Base-by-base conservation (phyloP, 169 alveolate species). In the Fabrea salina region DNA sequence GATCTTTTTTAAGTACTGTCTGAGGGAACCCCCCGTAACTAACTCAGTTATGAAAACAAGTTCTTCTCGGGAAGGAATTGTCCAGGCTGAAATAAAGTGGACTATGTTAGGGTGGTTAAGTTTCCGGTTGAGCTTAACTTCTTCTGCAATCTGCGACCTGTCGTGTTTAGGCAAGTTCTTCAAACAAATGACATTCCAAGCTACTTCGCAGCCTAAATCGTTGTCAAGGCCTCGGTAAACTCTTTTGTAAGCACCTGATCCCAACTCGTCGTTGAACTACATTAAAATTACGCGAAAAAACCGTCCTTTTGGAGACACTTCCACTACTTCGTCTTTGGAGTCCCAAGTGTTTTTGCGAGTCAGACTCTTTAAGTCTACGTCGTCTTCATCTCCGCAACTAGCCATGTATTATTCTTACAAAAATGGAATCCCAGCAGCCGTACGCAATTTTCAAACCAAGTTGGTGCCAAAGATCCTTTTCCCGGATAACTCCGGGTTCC, bases 231-330 rank as follows among this genome's bases (percentile, higher is more conserved):
- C 96, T 57, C 87, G 75, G 68, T 78, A 91, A 3, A 91, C 91
- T 32, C 85, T 72, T 84, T 93, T 93, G 77, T 86, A 92, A 4
- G 96, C 92, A 13, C 97, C 97, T 35, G 87, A 71, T 5, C 97
- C 97, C 37, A 93, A 84, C 72, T 84, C 85, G 64, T 93, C 96
- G 64, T 89, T 89, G 57, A 83, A 83, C 89, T 83, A 35, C 40
- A 32, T 27, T 8, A 57, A 41, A 54, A 75, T 44, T 44, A 44
- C 53, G 11, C 53, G 53, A 16, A 11, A 44, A 44, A 44, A 44
- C 16, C 53, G 4, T 8, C 56, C 25, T 8, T 13, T n/a, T 32
- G 56, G 11, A n/a, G n/a, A n/a, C n/a, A n/a, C n/a, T n/a, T n/a
- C n/a, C n/a, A n/a, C n/a, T n/a, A n/a, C n/a, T n/a, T n/a, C n/a